A percentile compares a stretch with the other conserved stretches of the same genome.
Evolutionary conservation across 805 yeast genomes (phyloP).

Genomic region (Yarrowia bubula): DNA sequence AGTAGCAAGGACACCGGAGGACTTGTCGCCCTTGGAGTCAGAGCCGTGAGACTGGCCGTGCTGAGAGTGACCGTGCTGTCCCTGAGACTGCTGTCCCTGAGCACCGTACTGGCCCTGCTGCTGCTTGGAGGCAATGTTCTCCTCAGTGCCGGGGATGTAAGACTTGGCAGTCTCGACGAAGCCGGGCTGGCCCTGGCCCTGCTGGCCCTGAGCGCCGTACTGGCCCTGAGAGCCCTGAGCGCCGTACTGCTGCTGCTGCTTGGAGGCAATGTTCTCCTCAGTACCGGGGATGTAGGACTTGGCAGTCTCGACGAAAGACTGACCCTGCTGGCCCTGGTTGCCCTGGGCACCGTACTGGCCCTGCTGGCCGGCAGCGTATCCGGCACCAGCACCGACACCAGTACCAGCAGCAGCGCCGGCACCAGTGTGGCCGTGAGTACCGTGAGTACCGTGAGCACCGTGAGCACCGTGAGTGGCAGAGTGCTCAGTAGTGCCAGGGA

Average conservation of each 20-base stretch:
- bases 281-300: conserved; percentile 25
- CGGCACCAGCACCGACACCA: conserved; percentile 22
- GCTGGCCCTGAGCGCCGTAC: neutral
- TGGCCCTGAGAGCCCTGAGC: neutral
- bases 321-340: neutral
- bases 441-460: neutral
- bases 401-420: conserved; percentile 19
- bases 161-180: conserved; percentile 20
- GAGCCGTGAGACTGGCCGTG: neutral
- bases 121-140: conserved; percentile 17
- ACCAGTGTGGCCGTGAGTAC: neutral
- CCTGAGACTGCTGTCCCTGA: neutral
- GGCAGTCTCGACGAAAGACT: conserved; percentile 13
- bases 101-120: neutral
- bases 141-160: conserved; percentile 18
- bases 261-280: neutral
- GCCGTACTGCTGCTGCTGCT: conserved; percentile 8
- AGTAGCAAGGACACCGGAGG: neutral
- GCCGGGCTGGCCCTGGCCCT: neutral
- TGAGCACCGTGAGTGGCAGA: neutral
- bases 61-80: neutral
- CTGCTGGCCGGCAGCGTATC: conserved; percentile 2
- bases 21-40: neutral
- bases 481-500: conserved; percentile 12
- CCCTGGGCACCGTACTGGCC: neutral